Conservation (phyloP, 345 rosid genomes). For the Pelargonium nanum region DNA sequence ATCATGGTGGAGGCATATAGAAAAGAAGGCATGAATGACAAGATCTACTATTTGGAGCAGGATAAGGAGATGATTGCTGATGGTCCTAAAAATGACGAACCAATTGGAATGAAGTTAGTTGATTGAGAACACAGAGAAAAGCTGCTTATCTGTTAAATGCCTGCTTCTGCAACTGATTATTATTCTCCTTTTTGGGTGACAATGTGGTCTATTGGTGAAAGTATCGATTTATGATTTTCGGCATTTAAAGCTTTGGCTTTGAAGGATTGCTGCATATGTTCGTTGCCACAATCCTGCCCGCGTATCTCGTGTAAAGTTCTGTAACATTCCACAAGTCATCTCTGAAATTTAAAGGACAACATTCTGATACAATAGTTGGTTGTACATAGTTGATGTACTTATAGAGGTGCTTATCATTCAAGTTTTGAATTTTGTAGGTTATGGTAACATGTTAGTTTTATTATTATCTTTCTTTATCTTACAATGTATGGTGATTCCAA, state of each 20-base stretch:
- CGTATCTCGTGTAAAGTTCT: background rate
- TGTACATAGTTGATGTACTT: background rate
- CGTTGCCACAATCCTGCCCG: background rate
- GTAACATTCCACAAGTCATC: background rate
- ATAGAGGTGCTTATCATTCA: background rate
- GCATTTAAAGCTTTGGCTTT: background rate
- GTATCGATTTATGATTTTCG: background rate
- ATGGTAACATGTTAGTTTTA: too few relatives aligned
- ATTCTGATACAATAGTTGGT: background rate
- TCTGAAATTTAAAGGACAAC: too few relatives aligned
- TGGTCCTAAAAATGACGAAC: background rate
- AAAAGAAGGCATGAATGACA: constrained; percentile 77
- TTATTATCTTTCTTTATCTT: too few relatives aligned
- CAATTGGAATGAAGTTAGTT: background rate
- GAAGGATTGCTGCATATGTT: background rate
- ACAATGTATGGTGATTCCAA: too few relatives aligned
- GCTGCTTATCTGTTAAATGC: background rate
- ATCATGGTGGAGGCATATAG: constrained; percentile 64
- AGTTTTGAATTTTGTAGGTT: too few relatives aligned
- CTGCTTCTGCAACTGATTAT: too few relatives aligned
- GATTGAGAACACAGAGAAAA: background rate
- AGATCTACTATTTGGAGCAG: constrained; percentile 62
- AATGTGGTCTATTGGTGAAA: too few relatives aligned
- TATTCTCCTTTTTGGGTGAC: too few relatives aligned
- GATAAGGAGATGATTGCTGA: constrained; percentile 25